These are phyloP conservation scores for Suhomyces kunorum DNA, from an alignment of 1,139 yeast species.

Conservation along the genomic window DNA sequence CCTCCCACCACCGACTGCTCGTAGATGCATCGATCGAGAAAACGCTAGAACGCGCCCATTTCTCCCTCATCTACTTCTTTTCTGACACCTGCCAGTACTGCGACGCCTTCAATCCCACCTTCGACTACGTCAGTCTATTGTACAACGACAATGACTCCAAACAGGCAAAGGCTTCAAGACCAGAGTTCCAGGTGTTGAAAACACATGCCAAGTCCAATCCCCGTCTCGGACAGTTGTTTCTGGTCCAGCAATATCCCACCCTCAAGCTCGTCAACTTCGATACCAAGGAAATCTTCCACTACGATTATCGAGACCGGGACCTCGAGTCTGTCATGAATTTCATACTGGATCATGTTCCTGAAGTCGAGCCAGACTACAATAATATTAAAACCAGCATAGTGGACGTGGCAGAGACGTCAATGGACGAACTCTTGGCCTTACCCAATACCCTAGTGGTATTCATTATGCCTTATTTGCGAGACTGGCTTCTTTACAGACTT, in stretches of 20 bases:
- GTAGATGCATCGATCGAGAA: conserved; percentile 20
- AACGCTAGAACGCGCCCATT: conserved; percentile 25
- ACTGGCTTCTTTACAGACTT: conserved; percentile 34
- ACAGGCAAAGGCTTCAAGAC: conserved; percentile 3
- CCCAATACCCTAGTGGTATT: conserved; percentile 30
- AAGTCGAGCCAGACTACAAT: conserved; percentile 23
- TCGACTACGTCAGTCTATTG: conserved; percentile 33
- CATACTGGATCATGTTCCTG: conserved; percentile 18
- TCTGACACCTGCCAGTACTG: conserved; percentile 44
- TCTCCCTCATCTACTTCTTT: conserved; percentile 45
- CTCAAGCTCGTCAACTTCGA: conserved; percentile 32
- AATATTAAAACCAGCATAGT: conserved; percentile 20
- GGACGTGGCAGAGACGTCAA: conserved; percentile 11
- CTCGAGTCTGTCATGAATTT: conserved; percentile 28
- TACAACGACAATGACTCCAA: conserved; percentile 22
- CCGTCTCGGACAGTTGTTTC: conserved; percentile 28
- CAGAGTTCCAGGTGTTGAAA: conserved; percentile 33
- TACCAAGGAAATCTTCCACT: conserved; percentile 30
- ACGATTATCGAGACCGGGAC: conserved; percentile 24
- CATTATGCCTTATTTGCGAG: conserved; percentile 24
- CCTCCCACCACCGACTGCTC: conserved; percentile 19
- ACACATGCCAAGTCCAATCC: conserved; percentile 30
- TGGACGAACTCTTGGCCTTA: conserved; percentile 10
- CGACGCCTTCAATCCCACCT: conserved; percentile 36
- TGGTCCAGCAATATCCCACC: conserved; percentile 34